Evolutionary conservation across 1,139 yeast genomes (phyloP), one percentile per base, ranked within the genome.

Genomic region (Trichomonascaceae sp.): DNA sequence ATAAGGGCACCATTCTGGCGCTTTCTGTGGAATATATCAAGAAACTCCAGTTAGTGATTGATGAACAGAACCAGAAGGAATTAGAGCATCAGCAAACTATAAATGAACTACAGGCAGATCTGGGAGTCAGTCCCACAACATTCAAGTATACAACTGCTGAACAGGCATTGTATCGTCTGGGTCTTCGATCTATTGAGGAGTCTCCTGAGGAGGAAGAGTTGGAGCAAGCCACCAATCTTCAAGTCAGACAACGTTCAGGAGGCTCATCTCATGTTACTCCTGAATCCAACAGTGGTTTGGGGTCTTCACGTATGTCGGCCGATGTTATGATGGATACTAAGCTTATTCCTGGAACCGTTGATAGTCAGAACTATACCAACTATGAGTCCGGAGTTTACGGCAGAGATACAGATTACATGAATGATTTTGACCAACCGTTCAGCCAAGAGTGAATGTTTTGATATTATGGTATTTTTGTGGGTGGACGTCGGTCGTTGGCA

Each of bases 1-100:
- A 90, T 66, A 91, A 91, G 72, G 97, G 97, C 1, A 96, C 90
- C 62, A 87, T 91, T 10, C 74, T 91, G 58, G 80, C 90, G 18
- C 85, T 87, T 63, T 82, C 95, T 0, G 96, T 90, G 2, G 96
- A 89, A 62, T 91, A 89, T 65, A 83, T 91, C 53, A 84, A 83
- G 59, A 75, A 75, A 61, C 72, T 91, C 47, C 96, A 90, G 70
- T 81, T 81, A 57, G 76, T 81, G 56, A 87, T 90, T 57, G 97
- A 90, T 49, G 64, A 61, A 43, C 70, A 66, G 64, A 89, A 89
- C 70, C 76, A 91, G 52, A 81, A 80, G 58, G 96, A 89, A 66
- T 87, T 86, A 15, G 95, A 87, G 66, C 73, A 87, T 57, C 79
- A 83, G 49, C 77, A 84, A 66, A 78, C 77, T 60, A 72, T 87